Conservation (phyloP, 768 basidiomycete species). For the Cystobasidium onofrii region DNA sequence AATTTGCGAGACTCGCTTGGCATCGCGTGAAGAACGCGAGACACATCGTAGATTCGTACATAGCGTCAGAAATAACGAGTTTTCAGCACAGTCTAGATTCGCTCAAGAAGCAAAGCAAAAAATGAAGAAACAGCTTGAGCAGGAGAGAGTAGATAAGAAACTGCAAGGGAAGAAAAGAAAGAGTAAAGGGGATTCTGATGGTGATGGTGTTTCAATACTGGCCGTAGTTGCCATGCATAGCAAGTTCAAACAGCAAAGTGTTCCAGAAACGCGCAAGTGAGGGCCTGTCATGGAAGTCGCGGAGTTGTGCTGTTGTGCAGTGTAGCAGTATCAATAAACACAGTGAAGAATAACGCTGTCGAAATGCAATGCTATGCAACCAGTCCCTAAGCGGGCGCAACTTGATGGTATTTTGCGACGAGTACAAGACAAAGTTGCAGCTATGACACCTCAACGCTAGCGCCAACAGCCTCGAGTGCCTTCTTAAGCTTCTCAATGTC, state of each 20-base stretch:
- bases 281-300: no score
- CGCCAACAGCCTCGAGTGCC: slow-evolving; percentile 81
- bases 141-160: neutral
- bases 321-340: no score
- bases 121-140: neutral
- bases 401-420: neutral
- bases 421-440: slow-evolving; percentile 47
- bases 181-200: neutral
- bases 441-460: slow-evolving; percentile 60
- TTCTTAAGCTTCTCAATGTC: slow-evolving; percentile 94
- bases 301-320: no score
- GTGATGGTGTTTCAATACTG: neutral
- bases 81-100: neutral
- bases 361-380: neutral
- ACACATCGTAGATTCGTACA: neutral
- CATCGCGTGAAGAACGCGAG: neutral
- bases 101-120: neutral
- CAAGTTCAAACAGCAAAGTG: neutral
- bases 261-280: neutral
- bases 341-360: no score
- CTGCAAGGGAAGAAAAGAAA: neutral
- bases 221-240: neutral
- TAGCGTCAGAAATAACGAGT: neutral
- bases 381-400: neutral
- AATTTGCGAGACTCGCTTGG: neutral